Evolutionary conservation across 192 early-diverging fungal species (phyloP).

Genomic region (Phycomyces blakesleeanus): DNA sequence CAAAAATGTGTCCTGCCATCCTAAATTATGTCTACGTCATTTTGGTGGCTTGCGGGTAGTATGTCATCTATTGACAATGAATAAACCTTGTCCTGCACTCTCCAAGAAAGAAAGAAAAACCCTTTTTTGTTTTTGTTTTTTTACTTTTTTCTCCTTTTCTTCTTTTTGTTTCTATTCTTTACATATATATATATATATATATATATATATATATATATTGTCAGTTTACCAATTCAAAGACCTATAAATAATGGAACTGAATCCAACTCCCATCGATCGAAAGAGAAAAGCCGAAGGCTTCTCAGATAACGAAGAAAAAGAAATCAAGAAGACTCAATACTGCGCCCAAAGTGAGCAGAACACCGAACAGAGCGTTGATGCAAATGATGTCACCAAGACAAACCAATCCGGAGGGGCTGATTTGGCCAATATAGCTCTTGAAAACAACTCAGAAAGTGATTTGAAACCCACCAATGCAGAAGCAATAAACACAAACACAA

Average conservation of each 20-base stretch:
- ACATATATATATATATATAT: no score
- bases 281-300: conserved; percentile 16
- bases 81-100: no score
- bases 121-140: background rate
- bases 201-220: no score
- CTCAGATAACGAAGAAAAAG: conserved; percentile 1
- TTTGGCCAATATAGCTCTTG: background rate
- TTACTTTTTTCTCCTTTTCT: no score
- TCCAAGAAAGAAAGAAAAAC: no score
- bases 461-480: background rate
- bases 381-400: background rate
- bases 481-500: background rate
- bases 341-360: background rate
- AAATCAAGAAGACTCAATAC: background rate
- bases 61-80: no score
- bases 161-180: no score
- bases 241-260: no score
- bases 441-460: background rate
- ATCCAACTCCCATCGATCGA: background rate
- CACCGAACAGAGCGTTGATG: background rate
- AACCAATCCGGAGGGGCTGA: background rate
- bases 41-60: no score
- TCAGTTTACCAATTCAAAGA: no score
- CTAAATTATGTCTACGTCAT: no score
- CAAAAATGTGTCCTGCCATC: no score